A percentile compares a stretch with the other conserved stretches of the same genome.
Evolutionary conservation across 1,284 basidiomycete species (phyloP).

Genomic region (Wolfiporia cocos): DNA sequence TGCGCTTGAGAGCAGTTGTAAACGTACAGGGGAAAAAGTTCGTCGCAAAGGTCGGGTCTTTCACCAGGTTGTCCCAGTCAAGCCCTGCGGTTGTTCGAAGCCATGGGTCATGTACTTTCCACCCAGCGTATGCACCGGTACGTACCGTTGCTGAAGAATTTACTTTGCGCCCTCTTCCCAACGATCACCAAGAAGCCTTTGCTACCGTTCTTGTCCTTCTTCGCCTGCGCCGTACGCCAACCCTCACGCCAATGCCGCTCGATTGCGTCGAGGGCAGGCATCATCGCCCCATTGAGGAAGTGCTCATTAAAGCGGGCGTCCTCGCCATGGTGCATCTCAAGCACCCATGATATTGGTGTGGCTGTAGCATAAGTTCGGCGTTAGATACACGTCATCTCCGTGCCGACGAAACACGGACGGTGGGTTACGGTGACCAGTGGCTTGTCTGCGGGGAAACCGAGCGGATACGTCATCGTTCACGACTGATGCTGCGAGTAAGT

Average conservation of each 20-base stretch:
- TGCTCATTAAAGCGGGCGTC: conserved; percentile 70
- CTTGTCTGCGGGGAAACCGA: conserved; percentile 38
- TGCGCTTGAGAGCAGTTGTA: too few species aligned
- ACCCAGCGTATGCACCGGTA: too few species aligned
- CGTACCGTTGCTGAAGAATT: conserved; percentile 86
- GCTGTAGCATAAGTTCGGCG: conserved; percentile 33
- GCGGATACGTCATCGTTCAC: conserved; percentile 36
- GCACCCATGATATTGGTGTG: conserved; percentile 57
- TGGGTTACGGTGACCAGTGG: conserved; percentile 60
- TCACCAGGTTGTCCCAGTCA: conserved; percentile 59
- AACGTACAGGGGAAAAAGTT: conserved; percentile 58
- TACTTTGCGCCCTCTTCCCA: conserved; percentile 67
- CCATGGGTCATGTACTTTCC: too few species aligned
- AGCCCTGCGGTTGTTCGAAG: conserved; percentile 42
- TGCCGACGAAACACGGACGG: conserved; percentile 30
- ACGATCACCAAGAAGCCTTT: conserved; percentile 76
- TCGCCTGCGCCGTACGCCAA: conserved; percentile 37
- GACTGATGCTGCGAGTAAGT: neutral
- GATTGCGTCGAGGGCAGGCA: conserved; percentile 72
- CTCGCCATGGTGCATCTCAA: conserved; percentile 72
- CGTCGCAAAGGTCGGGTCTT: conserved; percentile 55
- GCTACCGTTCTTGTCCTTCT: conserved; percentile 30
- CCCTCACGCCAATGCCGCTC: conserved; percentile 73
- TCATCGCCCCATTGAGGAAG: conserved; percentile 54
- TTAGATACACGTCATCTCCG: neutral